Conservation (phyloP, 495 filamentous ascomycete species). For the Neurospora sp. region DNA sequence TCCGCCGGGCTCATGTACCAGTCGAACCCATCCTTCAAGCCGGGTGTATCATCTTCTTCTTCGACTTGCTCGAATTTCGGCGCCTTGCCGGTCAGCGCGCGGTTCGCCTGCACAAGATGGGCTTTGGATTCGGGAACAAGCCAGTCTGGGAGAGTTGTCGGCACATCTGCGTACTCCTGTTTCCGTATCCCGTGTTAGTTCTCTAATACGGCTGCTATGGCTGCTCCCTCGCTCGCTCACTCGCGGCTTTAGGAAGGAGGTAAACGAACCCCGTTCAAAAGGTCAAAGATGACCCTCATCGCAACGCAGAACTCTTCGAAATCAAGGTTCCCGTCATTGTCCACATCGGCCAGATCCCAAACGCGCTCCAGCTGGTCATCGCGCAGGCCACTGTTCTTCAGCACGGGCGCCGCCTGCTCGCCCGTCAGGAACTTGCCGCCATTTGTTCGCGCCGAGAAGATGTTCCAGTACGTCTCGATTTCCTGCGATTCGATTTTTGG, state of each 20-base stretch:
- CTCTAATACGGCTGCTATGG: not conserved
- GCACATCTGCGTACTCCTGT: constrained; percentile 83
- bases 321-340: constrained; percentile 91
- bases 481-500: constrained; percentile 90
- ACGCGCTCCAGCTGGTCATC: constrained; percentile 94
- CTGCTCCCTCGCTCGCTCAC: not conserved
- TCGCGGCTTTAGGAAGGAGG: not conserved
- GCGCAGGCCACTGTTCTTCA: constrained; percentile 87
- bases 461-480: constrained; percentile 98
- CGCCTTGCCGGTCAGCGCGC: constrained; percentile 65
- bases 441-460: constrained; percentile 77
- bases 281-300: constrained; percentile 93
- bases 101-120: constrained; percentile 83
- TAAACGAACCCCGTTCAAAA: constrained; percentile 72
- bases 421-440: constrained; percentile 80
- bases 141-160: constrained; percentile 78
- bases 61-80: constrained; percentile 71
- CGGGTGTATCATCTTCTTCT: constrained; percentile 65
- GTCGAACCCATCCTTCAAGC: constrained; percentile 92
- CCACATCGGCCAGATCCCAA: constrained; percentile 96
- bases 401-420: constrained; percentile 82
- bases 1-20: constrained; percentile 97
- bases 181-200: constrained; percentile 1
- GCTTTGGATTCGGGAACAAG: constrained; percentile 93
- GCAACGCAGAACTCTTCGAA: constrained; percentile 99